Evolutionary conservation across 2,329 filamentous ascomycete species (phyloP), one percentile per base, ranked within the genome.

Genomic region (Trichoderma sp.): DNA sequence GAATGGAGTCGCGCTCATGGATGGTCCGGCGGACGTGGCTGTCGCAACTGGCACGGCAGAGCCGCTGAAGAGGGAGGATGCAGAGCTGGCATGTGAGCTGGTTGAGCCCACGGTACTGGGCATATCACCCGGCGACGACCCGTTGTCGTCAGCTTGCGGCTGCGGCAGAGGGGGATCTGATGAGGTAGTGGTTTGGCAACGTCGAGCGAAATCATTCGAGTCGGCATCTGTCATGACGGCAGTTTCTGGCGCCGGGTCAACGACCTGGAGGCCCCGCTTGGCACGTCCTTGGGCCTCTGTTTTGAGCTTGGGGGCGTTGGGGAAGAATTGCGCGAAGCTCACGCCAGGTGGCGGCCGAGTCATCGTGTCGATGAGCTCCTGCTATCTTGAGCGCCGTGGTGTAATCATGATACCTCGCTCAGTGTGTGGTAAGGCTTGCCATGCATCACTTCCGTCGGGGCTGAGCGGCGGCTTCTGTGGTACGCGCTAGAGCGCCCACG

Each of bases 281-380:
- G 75, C 76, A 75, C 81, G 81, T 74, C 79, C 78, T 77, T 82
- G 81, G 67, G 82, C 82, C 75, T 83, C 84, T 73, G 82, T 82
- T 81, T 84, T 89, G 84, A 87, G 85, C 81, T 86, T 90, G 76
- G 93, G 92, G 79, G 92, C 93, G 80, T 91, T 90, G 77, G 92
- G 92, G 83, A 94, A 95, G 87, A 94, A 96, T 84, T 94, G 90
- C 84, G 92, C 92, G 87, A 94, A 95, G 84, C 91, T 91, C 85
- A 92, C 91, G 82, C 86, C 86, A 74, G 88, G 86, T 79, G 90
- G 87, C 81, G 91, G 89, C 86, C 92, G 93, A 90, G 93, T 93
- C 92, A 93, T 93, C 84, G 85, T 90, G 86, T 83, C 80, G 80
- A 81, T 82, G 81, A 80, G 82, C 81, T 82, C 82, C 82, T 83